Evolutionary conservation across 306 rosid species (phyloP), one percentile per base, ranked within the genome.

Genomic region (Prunus armeniaca): DNA sequence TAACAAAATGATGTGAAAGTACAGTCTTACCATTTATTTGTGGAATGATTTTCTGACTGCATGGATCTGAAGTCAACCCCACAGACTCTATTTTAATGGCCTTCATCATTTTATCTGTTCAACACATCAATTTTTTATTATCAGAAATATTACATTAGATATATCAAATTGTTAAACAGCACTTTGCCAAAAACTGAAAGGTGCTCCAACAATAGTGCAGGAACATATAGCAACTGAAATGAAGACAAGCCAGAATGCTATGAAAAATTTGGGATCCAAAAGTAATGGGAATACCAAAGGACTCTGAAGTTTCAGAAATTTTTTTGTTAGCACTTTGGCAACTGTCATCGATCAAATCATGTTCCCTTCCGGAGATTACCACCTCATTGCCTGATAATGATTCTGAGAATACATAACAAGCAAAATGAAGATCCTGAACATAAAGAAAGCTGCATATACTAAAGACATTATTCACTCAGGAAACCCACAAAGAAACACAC

Each of bases 21-120:
- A 45, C 9, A 72, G 67, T 7, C 32, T 46, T n/a, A 83, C 79
- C 79, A 58, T 86, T 67, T 75, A 54, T 61, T 67, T 77, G 74
- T 72, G 10, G 67, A 71, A 60, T 25, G 61, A 60, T 51, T 67
- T 84, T 80, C 60, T 74, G 65, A 79, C 64, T 66, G 76, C 69
- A 24, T 71, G 51, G 46, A 51, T 78, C 69, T 57, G 86, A 41
- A 58, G 76, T 55, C 51, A 51, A 75, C 51, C 77, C 85, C 45
- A 24, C 46, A 12, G 19, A 50, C 79, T 82, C 93, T 69, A 72
- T 61, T 71, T 87, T 77, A 67, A 61, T 18, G 22, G 3, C 69
- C 75, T 81, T 68, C 51, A 25, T 24, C 22, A 28, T 3, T 67
- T 80, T 58, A 66, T 76, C 93, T 87, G 89, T 79, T 83, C 14